Evolutionary conservation across 352 stramenopile genomes (phyloP).

Genomic region (Globisporangium ultimum): DNA sequence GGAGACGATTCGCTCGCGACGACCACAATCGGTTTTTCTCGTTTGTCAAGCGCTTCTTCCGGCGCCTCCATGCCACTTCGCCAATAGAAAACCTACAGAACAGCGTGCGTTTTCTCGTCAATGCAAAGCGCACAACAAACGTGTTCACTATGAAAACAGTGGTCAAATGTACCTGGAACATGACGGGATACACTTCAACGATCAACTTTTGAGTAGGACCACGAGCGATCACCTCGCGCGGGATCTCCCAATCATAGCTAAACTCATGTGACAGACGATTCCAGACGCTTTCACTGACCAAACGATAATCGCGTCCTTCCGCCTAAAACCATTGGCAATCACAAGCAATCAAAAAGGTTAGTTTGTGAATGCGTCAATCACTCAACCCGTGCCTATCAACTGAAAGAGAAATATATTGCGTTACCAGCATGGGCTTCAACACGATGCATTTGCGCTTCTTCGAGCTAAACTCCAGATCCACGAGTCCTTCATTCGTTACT

Average conservation of each 20-base stretch:
- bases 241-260: constrained; percentile 71
- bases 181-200: constrained; percentile 68
- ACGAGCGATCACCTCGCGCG: constrained; percentile 47
- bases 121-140: too few species aligned
- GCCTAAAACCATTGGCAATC: constrained; percentile 22
- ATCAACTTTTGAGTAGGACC: constrained; percentile 32
- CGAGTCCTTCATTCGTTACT: constrained; percentile 36
- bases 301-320: constrained; percentile 57
- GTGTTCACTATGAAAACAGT: neutral
- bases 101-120: neutral
- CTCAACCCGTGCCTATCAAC: neutral
- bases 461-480: constrained; percentile 49
- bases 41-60: constrained; percentile 18
- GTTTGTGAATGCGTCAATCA: neutral
- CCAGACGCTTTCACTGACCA: constrained; percentile 75
- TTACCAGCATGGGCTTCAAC: constrained; percentile 53
- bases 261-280: constrained; percentile 58
- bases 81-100: constrained; percentile 35
- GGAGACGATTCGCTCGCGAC: constrained; percentile 29
- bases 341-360: neutral
- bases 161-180: constrained; percentile 41
- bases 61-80: constrained; percentile 28
- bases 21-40: constrained; percentile 40
- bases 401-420: neutral
- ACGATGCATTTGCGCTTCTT: constrained; percentile 40